Conservation (phyloP, 208 protist species). For the Leishmania turanica region DNA sequence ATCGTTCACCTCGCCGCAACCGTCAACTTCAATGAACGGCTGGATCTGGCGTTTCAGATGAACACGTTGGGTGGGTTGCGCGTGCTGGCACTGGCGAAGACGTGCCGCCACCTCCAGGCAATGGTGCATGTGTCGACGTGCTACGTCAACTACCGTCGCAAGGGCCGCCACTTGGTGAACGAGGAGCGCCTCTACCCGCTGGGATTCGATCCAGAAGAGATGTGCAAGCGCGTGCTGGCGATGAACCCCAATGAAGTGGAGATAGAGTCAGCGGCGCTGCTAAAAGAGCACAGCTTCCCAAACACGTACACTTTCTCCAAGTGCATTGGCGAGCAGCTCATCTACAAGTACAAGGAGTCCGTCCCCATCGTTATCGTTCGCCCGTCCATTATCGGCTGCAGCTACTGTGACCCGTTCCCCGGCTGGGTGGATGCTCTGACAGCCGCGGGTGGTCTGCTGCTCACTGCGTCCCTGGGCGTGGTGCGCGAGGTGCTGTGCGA, state of each 20-base stretch:
- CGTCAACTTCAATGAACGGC: conserved; percentile 84
- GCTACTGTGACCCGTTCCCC: conserved; percentile 70
- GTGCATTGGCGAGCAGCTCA: conserved; percentile 78
- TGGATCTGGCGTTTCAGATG: conserved; percentile 78
- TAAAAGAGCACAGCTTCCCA: conserved; percentile 72
- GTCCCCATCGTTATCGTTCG: conserved; percentile 77
- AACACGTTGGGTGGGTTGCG: conserved; percentile 84
- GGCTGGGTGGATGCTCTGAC: conserved; percentile 88
- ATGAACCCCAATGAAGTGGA: conserved; percentile 59
- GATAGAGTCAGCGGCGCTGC: conserved; percentile 30
- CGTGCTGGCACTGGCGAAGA: conserved; percentile 75
- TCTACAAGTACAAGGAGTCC: conserved; percentile 54
- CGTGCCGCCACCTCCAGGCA: conserved; percentile 63
- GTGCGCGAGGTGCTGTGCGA: conserved; percentile 59
- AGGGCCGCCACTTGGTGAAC: conserved; percentile 39
- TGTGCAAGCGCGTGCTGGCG: conserved; percentile 78
- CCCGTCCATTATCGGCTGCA: conserved; percentile 89
- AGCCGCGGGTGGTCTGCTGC: conserved; percentile 73
- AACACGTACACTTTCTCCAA: conserved; percentile 95
- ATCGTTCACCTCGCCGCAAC: conserved; percentile 90
- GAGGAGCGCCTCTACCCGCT: conserved; percentile 82
- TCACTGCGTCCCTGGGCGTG: conserved; percentile 65
- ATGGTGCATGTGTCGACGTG: conserved; percentile 90
- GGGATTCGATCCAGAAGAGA: conserved; percentile 76
- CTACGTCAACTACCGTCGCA: conserved; percentile 86